Conservation (phyloP, 208 protist species). For the Trypanosoma grayi region DNA sequence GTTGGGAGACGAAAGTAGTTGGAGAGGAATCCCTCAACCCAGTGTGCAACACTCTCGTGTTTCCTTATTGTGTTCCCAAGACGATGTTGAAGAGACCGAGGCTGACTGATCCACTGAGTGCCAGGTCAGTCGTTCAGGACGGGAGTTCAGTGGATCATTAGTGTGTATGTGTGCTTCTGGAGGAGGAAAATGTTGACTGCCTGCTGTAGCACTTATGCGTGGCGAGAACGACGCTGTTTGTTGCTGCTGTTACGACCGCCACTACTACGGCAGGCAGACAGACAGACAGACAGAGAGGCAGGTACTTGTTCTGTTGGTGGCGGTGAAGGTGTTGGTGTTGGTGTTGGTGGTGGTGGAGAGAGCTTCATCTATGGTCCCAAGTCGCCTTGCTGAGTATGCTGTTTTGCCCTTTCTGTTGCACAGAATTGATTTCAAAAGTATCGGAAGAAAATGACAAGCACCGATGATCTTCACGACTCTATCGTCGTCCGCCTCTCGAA, state of each 20-base stretch:
- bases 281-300: not conserved
- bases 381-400: too few species aligned
- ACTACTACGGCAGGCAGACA: too few species aligned
- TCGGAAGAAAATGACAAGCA: conserved; percentile 5
- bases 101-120: conserved; percentile 60
- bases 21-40: conserved; percentile 59
- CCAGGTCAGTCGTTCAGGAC: conserved; percentile 17
- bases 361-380: too few species aligned
- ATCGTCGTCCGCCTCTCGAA: conserved; percentile 48
- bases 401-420: conserved; percentile 6
- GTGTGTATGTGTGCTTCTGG: too few species aligned
- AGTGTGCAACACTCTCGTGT: conserved; percentile 76
- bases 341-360: too few species aligned
- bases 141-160: conserved; percentile 7
- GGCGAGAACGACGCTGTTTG: too few species aligned
- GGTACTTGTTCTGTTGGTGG: too few species aligned
- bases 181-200: too few species aligned
- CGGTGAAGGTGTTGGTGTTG: too few species aligned
- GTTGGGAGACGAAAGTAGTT: conserved; percentile 55
- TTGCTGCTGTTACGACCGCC: too few species aligned
- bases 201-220: too few species aligned
- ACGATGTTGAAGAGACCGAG: conserved; percentile 58
- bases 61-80: conserved; percentile 87
- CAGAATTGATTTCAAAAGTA: not conserved
- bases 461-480: conserved; percentile 49